A percentile compares a stretch with the other conserved stretches of the same genome.
Evolutionary conservation across 164 flowering plant genomes (phyloP).

Genomic region (Litsea cubeba): DNA sequence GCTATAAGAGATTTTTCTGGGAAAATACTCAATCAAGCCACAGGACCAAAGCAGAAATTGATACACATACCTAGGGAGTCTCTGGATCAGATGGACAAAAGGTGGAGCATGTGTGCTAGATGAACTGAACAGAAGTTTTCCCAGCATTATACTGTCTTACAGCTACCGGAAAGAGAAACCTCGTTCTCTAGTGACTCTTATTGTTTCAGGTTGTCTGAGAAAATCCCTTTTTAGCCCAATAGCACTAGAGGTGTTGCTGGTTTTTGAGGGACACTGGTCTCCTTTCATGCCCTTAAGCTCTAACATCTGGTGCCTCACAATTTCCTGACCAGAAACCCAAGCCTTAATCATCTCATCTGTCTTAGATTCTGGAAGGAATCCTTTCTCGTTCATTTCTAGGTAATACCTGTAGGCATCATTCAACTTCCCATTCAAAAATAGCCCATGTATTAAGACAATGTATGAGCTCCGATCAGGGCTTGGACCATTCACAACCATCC

Average conservation of each 20-base stretch:
- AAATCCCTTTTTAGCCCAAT: conserved; percentile 27
- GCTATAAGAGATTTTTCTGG: not conserved
- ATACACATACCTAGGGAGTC: not conserved
- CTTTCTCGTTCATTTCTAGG: conserved; percentile 67
- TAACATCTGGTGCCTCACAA: conserved; percentile 10
- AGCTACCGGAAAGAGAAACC: conserved; percentile 59
- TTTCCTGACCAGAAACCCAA: conserved; percentile 47
- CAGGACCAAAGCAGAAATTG: not conserved
- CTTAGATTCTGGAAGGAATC: conserved; percentile 56
- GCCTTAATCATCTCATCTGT: conserved; percentile 61
- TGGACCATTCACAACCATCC: conserved; percentile 55
- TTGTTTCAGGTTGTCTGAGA: conserved; percentile 42
- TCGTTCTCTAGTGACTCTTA: conserved; percentile 45
- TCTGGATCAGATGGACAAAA: not conserved
- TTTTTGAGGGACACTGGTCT: conserved; percentile 5
- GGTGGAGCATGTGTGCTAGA: not conserved
- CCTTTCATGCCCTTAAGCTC: conserved; percentile 20
- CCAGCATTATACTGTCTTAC: not conserved
- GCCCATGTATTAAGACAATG: conserved; percentile 68
- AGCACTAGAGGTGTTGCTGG: conserved; percentile 9
- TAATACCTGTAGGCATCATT: conserved; percentile 65
- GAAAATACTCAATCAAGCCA: not conserved
- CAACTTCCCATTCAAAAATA: conserved; percentile 69
- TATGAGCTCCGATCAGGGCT: conserved; percentile 73
- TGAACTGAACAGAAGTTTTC: not conserved